Conservation (phyloP, 225 moss, liverwort and hornwort species). For the Rhytidiadelphus loreus region DNA sequence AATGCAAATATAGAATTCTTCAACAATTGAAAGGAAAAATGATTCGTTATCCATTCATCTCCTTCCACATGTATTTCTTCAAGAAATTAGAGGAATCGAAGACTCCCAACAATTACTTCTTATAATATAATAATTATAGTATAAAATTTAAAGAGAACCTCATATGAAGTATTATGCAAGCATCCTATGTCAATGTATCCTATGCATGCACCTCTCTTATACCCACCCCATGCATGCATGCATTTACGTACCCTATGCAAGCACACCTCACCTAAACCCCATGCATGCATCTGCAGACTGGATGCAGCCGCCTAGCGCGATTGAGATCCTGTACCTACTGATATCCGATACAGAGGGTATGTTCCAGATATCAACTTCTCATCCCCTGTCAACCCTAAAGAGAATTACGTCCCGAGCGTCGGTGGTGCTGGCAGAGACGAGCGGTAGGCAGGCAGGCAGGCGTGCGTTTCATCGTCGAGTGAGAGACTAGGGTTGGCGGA, state of each 20-base stretch:
- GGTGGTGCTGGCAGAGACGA: not conserved
- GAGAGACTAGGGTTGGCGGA: slow-evolving; percentile 27
- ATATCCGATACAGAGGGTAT: not conserved
- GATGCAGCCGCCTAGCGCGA: not conserved
- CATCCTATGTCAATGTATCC: not conserved
- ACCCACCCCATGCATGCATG: not conserved
- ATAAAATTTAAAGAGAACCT: not conserved
- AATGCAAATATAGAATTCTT: not conserved
- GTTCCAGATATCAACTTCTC: not conserved
- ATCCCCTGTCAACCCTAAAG: slow-evolving; percentile 22
- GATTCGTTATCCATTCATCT: not conserved
- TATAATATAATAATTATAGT: not conserved
- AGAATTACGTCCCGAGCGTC: not conserved
- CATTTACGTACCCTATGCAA: not conserved
- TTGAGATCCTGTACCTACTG: not conserved
- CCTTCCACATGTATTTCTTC: accelerated
- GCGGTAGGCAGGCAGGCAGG: not conserved
- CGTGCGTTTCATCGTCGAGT: not conserved
- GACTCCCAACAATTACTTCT: accelerated
- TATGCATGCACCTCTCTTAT: not conserved
- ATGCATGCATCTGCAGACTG: not conserved
- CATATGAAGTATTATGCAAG: not conserved
- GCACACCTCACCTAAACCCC: no score
- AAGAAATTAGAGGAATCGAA: not conserved
- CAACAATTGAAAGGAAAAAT: accelerated